Percentiles rank a stretch among this genome's conserved stretches.
phyloP scores from a whole-genome alignment of 1,139 yeast genomes.

The Candida neerlandica region DNA sequence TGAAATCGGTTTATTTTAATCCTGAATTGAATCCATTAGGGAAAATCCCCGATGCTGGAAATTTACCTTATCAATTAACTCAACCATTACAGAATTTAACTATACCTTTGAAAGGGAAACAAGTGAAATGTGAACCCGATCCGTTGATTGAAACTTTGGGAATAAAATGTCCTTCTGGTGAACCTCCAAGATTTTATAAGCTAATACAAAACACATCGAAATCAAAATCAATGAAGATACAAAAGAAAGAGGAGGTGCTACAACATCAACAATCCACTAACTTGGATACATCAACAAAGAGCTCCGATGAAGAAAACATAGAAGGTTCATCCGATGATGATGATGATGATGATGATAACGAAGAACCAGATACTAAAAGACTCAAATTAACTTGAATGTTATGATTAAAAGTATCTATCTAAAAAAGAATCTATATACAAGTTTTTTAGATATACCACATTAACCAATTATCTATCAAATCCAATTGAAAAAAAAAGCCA shows the following conservation, averaged over 20 bases:
- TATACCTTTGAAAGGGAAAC: conserved; percentile 25
- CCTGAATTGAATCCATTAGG: conserved; percentile 52
- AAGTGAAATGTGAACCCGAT: conserved; percentile 25
- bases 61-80: background rate
- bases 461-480: background rate
- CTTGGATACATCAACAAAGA: conserved; percentile 1
- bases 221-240: conserved; percentile 5
- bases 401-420: conserved; percentile 4
- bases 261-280: background rate
- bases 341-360: background rate
- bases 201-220: conserved; percentile 32
- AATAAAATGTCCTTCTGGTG: conserved; percentile 39
- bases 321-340: conserved; percentile 8
- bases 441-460: background rate
- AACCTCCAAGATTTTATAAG: conserved; percentile 45
- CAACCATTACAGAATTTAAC: conserved; percentile 27
- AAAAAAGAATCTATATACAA: conserved; percentile 15
- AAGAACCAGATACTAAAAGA: conserved; percentile 7
- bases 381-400: conserved; percentile 7
- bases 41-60: conserved; percentile 32
- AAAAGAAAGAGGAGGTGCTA: background rate
- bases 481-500: background rate
- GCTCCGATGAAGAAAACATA: background rate
- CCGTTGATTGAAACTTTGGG: conserved; percentile 28
- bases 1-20: conserved; percentile 43